phyloP scores from a whole-genome alignment of 768 basidiomycete species.

The Pulveroboletus sp. region DNA sequence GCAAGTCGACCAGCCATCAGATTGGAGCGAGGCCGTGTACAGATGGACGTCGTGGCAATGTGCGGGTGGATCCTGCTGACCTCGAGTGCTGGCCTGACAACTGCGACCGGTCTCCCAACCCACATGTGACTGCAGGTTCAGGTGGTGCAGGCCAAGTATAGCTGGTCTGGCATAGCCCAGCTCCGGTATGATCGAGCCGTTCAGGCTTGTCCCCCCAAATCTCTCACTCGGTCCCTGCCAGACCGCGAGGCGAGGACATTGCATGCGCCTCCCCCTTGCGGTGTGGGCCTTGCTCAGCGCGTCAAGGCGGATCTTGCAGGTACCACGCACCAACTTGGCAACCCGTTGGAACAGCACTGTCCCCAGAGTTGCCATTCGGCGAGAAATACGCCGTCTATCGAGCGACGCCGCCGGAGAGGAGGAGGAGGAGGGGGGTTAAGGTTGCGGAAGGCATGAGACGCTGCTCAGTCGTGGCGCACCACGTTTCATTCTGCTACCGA shows the following conservation, averaged over 20 bases:
- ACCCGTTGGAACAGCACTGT: neutral
- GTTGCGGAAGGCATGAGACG: slow-evolving; percentile 5
- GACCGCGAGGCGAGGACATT: slow-evolving; percentile 9
- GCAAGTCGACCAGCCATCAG: too few relatives aligned
- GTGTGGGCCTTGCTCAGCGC: neutral
- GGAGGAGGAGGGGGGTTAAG: slow-evolving; percentile 8
- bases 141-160: slow-evolving; percentile 16
- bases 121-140: slow-evolving; percentile 2
- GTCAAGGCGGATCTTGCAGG: slow-evolving; percentile 17
- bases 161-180: slow-evolving; percentile 23
- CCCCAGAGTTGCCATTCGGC: neutral
- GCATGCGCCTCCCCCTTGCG: neutral
- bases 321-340: neutral
- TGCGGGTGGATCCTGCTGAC: slow-evolving; percentile 14
- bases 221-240: slow-evolving; percentile 9
- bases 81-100: slow-evolving; percentile 14
- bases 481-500: slow-evolving; percentile 7
- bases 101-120: too few relatives aligned
- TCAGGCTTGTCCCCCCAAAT: slow-evolving; percentile 14
- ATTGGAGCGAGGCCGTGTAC: neutral
- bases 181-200: slow-evolving; percentile 30
- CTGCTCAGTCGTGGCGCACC: slow-evolving; percentile 13
- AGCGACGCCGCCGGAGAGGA: slow-evolving; percentile 18
- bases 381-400: neutral
- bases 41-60: slow-evolving; percentile 27